Evolutionary conservation across 2,329 filamentous ascomycete species (phyloP).

Genomic region (Trichoderma oligosporum): DNA sequence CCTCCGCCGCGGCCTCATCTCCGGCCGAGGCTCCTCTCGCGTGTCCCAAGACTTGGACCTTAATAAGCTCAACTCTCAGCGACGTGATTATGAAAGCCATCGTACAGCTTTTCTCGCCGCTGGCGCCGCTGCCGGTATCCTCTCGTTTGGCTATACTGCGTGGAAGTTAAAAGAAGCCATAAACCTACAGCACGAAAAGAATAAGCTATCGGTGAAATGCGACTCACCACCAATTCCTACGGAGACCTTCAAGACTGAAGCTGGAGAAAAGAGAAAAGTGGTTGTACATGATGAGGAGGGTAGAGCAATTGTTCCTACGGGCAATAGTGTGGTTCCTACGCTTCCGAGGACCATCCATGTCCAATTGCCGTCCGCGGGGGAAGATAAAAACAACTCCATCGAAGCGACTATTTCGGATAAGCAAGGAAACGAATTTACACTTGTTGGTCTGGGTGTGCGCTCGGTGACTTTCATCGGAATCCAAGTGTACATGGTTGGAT

Average conservation of each 20-base stretch:
- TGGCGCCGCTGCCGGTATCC: constrained; percentile 47
- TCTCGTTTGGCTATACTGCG: constrained; percentile 50
- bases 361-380: constrained; percentile 38
- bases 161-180: constrained; percentile 48
- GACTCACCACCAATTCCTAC: constrained; percentile 38
- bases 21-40: constrained; percentile 30
- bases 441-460: constrained; percentile 82
- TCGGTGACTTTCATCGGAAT: constrained; percentile 87
- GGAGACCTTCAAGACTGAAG: constrained; percentile 47
- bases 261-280: constrained; percentile 51
- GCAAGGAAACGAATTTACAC: constrained; percentile 68
- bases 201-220: constrained; percentile 40
- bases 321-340: constrained; percentile 71
- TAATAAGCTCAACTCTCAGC: constrained; percentile 43
- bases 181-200: constrained; percentile 31
- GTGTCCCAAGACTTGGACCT: constrained; percentile 50
- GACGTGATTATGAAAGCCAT: constrained; percentile 48
- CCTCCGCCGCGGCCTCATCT: constrained; percentile 30
- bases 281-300: constrained; percentile 65
- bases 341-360: constrained; percentile 73
- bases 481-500: constrained; percentile 90
- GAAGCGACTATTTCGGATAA: constrained; percentile 38
- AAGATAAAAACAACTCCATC: constrained; percentile 30
- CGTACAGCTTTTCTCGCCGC: constrained; percentile 50
- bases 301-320: constrained; percentile 73